Base-by-base conservation (phyloP, 1,284 basidiomycete species). In the Cutaneotrichosporon arboriforme region DNA sequence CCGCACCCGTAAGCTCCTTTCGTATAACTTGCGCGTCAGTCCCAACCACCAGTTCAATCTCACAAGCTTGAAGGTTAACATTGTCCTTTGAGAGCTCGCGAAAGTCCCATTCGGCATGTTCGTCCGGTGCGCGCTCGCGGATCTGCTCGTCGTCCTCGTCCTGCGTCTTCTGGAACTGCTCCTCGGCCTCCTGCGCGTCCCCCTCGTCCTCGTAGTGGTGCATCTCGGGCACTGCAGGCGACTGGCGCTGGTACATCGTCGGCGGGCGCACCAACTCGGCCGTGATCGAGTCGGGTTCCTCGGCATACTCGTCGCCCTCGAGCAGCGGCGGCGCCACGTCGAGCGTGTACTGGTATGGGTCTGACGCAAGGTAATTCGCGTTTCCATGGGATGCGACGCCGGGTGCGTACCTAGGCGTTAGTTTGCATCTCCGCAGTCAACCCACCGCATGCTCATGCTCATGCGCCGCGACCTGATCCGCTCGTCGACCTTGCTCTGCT, bases 381-480 rank as follows among this genome's bases (percentile, higher is more conserved):
- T 46, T 42, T 14, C 46, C 31, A 0, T 39, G 42, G 1, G 44
- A 14, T 23, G 38, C 33, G 5, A 26, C 51, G n/a, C 26, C 60
- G 10, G 81, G 78, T 2, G 61, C 63, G 57, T 70, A 70, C 18
- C 68, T 72, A 31, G 47, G 2, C 3, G 41, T 55, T 26, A 59
- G 53, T 21, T 14, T 8, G n/a, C 34, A n/a, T 4, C 85, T 21
- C 83, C 4, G n/a, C n/a, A n/a, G n/a, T n/a, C n/a, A 15, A 61
- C 72, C 48, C 48, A 93, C 70, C 90, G 83, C 26, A 31, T 10
- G n/a, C n/a, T n/a, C 81, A 85, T 87, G 15, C 88, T 90, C 83
- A 92, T 85, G 60, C 90, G 85, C 34, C 58, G 49, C 76, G 89
- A 88, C 81, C 89, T 90, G 75, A 93, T 90, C 78, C 88, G 89